Conservation (phyloP, 2,329 filamentous ascomycete genomes). For the Phyllosticta ampelicida region DNA sequence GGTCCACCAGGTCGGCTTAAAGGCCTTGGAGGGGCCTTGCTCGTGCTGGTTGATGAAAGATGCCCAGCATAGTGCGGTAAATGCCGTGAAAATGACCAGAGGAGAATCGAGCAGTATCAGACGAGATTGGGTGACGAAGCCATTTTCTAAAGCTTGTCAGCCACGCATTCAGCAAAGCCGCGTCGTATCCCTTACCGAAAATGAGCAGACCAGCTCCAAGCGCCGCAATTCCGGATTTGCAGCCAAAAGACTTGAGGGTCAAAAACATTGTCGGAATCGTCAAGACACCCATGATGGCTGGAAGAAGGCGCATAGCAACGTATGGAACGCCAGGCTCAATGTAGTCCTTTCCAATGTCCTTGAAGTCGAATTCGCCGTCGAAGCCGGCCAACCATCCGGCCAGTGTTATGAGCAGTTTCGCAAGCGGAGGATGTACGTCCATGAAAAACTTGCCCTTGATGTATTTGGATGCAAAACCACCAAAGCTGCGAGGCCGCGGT, state of each 20-base stretch:
- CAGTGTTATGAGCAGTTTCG: conserved; percentile 91
- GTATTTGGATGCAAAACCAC: conserved; percentile 96
- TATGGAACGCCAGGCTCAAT: conserved; percentile 90
- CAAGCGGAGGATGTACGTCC: conserved; percentile 97
- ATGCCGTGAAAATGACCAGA: conserved; percentile 82
- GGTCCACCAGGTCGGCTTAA: conserved; percentile 92
- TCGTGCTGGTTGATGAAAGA: conserved; percentile 97
- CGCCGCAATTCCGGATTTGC: conserved; percentile 71
- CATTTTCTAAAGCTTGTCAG: conserved; percentile 60
- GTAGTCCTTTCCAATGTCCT: conserved; percentile 99
- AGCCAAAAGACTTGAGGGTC: conserved; percentile 82
- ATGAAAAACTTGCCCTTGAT: conserved; percentile 99
- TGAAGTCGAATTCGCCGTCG: conserved; percentile 94
- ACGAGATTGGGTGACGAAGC: conserved; percentile 85
- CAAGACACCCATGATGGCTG: conserved; percentile 77
- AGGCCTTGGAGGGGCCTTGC: conserved; percentile 77
- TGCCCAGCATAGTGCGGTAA: conserved; percentile 80
- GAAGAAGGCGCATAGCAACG: conserved; percentile 91
- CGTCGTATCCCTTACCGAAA: conserved; percentile 52
- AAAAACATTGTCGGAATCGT: conserved; percentile 90
- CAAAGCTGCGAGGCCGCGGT: conserved; percentile 54
- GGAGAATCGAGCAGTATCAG: conserved; percentile 94
- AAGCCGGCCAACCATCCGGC: conserved; percentile 93
- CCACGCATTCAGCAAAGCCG: background rate
- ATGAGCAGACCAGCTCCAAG: conserved; percentile 80